Evolutionary conservation across 352 stramenopile species (phyloP).

Genomic region (Phytophthora cactorum): DNA sequence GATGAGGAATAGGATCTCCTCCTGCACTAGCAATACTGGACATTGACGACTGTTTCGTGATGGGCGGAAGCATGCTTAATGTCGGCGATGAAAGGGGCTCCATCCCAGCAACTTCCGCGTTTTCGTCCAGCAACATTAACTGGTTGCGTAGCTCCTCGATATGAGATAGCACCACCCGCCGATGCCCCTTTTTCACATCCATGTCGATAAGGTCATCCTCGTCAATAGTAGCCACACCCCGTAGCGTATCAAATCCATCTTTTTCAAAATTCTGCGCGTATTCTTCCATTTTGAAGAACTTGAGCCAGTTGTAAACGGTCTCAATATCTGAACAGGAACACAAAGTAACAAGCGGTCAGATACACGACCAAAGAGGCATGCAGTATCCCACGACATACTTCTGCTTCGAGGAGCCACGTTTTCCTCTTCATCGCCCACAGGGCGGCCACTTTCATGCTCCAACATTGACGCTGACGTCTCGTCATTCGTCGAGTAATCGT

Average conservation of each 20-base stretch:
- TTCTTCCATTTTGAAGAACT: slow-evolving; percentile 88
- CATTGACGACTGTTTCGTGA: slow-evolving; percentile 59
- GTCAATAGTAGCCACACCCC: slow-evolving; percentile 85
- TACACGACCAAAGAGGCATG: not conserved
- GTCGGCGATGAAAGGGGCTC: slow-evolving; percentile 78
- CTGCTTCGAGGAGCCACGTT: slow-evolving; percentile 43
- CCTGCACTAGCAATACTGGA: slow-evolving; percentile 43
- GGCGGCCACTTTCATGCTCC: slow-evolving; percentile 32
- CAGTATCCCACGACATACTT: slow-evolving; percentile 41
- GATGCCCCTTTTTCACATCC: slow-evolving; percentile 89
- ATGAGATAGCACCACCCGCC: slow-evolving; percentile 83
- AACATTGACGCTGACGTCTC: slow-evolving; percentile 45
- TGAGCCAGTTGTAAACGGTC: slow-evolving; percentile 85
- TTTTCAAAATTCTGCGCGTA: slow-evolving; percentile 90
- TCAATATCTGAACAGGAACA: slow-evolving; percentile 63
- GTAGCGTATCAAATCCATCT: slow-evolving; percentile 88
- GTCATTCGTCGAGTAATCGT: slow-evolving; percentile 85
- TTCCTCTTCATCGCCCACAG: slow-evolving; percentile 53
- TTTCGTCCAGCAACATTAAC: slow-evolving; percentile 71
- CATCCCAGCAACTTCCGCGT: slow-evolving; percentile 50
- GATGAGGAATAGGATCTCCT: slow-evolving; percentile 33
- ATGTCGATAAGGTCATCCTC: slow-evolving; percentile 90
- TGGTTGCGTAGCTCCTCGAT: slow-evolving; percentile 86
- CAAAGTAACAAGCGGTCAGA: not conserved
- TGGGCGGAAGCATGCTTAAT: slow-evolving; percentile 73